A percentile compares a stretch with the other conserved stretches of the same genome.
These are phyloP conservation scores for Plasmodium adleri DNA, from an alignment of 169 alveolate species.

Conservation along the genomic window DNA sequence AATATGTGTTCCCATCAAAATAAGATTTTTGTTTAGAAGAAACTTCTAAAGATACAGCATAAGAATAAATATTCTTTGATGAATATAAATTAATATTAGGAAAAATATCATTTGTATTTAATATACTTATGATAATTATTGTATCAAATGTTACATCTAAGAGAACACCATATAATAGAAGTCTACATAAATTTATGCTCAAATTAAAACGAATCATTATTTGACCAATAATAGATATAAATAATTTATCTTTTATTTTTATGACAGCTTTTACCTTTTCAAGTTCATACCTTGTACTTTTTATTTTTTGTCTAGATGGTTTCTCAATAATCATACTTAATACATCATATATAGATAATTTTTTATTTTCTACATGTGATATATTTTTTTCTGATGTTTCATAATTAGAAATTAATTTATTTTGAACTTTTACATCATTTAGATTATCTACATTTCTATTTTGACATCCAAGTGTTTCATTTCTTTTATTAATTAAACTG, in stretches of 20 bases:
- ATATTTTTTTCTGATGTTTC: neutral
- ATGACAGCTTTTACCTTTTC: slow-evolving; percentile 28
- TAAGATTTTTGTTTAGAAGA: slow-evolving; percentile 29
- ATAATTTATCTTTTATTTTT: slow-evolving; percentile 16
- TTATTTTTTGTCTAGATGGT: slow-evolving; percentile 27
- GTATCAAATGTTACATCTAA: slow-evolving; percentile 35
- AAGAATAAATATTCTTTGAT: slow-evolving; percentile 22
- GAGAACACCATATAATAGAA: slow-evolving; percentile 21
- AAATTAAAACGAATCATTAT: slow-evolving; percentile 48
- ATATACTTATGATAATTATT: slow-evolving; percentile 15
- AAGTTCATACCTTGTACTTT: slow-evolving; percentile 20
- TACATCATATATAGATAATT: slow-evolving; percentile 18
- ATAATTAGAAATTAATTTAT: neutral
- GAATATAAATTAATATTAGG: slow-evolving; percentile 30
- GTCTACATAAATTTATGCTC: slow-evolving; percentile 20
- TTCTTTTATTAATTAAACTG: slow-evolving; percentile 2
- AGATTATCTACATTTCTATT: neutral
- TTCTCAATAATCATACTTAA: slow-evolving; percentile 44
- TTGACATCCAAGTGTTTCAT: neutral
- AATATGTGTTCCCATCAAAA: slow-evolving; percentile 45
- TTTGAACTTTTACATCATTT: neutral
- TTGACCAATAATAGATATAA: slow-evolving; percentile 45
- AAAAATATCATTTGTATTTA: slow-evolving; percentile 51
- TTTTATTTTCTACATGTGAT: neutral
- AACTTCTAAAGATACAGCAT: slow-evolving; percentile 26